Evolutionary conservation across 2,329 filamentous ascomycete species (phyloP).

Genomic region (Sarocladium kiliense): DNA sequence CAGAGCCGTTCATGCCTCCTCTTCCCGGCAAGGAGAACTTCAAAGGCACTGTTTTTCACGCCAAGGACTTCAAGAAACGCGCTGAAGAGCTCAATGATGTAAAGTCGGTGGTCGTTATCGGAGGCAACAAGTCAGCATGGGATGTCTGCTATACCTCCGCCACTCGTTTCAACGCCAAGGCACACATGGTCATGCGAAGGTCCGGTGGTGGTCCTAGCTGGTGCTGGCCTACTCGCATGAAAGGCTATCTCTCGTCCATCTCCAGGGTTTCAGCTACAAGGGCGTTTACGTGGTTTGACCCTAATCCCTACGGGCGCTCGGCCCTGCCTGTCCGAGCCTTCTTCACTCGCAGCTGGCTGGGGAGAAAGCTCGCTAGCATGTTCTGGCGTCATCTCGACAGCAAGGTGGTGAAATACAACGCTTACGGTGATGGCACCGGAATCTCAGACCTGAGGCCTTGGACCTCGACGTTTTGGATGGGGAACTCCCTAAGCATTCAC

Average conservation of each 20-base stretch:
- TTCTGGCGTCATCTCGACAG: background rate
- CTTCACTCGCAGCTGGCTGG: background rate
- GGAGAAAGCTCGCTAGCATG: background rate
- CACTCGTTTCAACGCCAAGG: slow-evolving; percentile 11
- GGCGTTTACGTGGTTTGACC: slow-evolving; percentile 13
- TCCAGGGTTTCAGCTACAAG: slow-evolving; percentile 12
- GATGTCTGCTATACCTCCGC: slow-evolving; percentile 14
- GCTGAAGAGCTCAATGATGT: background rate
- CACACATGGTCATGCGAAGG: slow-evolving; percentile 16
- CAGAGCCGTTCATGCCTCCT: slow-evolving; percentile 11
- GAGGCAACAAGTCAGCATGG: slow-evolving; percentile 16
- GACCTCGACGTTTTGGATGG: slow-evolving; percentile 14
- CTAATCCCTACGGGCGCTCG: slow-evolving; percentile 8
- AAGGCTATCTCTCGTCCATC: slow-evolving; percentile 8
- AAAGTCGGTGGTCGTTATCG: slow-evolving; percentile 13
- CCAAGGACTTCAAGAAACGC: slow-evolving; percentile 13
- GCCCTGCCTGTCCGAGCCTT: slow-evolving; percentile 3
- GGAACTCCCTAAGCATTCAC: slow-evolving; percentile 14
- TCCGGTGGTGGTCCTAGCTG: slow-evolving; percentile 13
- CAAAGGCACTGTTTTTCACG: slow-evolving; percentile 14
- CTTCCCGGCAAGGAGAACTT: slow-evolving; percentile 12
- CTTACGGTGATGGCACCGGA: background rate
- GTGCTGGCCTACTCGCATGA: slow-evolving; percentile 11
- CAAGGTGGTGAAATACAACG: slow-evolving; percentile 1
- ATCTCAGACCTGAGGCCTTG: slow-evolving; percentile 11